Evolutionary conservation across 805 yeast genomes (phyloP).

Genomic region (Cephaloascus fragrans): DNA sequence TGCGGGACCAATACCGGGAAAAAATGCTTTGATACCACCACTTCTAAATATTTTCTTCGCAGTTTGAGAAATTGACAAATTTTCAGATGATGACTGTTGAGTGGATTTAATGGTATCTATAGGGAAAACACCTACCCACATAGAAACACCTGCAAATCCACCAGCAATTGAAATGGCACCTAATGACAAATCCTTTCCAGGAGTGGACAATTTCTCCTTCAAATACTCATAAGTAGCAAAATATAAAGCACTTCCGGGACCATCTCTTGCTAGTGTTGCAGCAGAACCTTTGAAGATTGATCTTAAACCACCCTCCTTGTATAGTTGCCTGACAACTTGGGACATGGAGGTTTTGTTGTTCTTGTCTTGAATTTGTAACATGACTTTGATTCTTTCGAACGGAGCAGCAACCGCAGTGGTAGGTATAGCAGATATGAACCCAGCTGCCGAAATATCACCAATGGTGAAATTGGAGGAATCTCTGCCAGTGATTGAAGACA

Average conservation of each 20-base stretch:
- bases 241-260: slow-evolving; percentile 93
- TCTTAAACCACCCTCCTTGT: slow-evolving; percentile 69
- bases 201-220: slow-evolving; percentile 51
- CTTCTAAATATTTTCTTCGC: slow-evolving; percentile 58
- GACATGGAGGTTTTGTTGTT: slow-evolving; percentile 36
- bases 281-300: slow-evolving; percentile 86
- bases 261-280: slow-evolving; percentile 93
- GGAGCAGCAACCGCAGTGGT: slow-evolving; percentile 97
- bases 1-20: slow-evolving; percentile 98
- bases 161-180: slow-evolving; percentile 81
- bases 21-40: slow-evolving; percentile 84
- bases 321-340: slow-evolving; percentile 56
- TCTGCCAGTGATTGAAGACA: slow-evolving; percentile 22
- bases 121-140: slow-evolving; percentile 97
- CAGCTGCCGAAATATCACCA: slow-evolving; percentile 78
- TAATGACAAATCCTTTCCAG: slow-evolving; percentile 52
- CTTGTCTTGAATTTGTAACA: slow-evolving; percentile 67
- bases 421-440: slow-evolving; percentile 89
- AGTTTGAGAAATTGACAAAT: slow-evolving; percentile 50
- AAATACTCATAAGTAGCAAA: slow-evolving; percentile 88
- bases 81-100: slow-evolving; percentile 55
- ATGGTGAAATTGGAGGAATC: slow-evolving; percentile 40
- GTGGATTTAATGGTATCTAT: slow-evolving; percentile 87
- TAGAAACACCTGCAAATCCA: slow-evolving; percentile 91
- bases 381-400: slow-evolving; percentile 90